Percentiles rank a stretch among this genome's conserved stretches.
phyloP scores from a whole-genome alignment of 495 filamentous ascomycete genomes.

The Xylaria flabelliformis region DNA sequence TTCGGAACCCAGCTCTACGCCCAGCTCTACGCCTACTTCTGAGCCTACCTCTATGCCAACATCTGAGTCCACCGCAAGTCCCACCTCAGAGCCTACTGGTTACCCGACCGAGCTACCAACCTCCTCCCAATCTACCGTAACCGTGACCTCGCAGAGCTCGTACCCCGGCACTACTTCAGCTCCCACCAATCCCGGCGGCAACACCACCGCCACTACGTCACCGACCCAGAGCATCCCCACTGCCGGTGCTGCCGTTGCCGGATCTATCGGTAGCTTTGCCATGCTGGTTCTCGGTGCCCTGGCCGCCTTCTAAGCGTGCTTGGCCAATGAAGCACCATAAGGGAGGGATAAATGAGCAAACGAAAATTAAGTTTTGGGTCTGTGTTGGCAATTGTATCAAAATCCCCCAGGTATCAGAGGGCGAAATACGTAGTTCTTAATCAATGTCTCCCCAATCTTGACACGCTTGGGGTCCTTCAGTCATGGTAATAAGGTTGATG shows the following conservation, averaged over 20 bases:
- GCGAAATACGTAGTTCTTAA: not conserved
- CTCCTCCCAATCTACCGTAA: not conserved
- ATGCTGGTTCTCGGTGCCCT: constrained; percentile 38
- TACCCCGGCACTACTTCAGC: constrained; percentile 13
- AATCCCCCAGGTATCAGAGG: not conserved
- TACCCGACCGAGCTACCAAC: constrained; percentile 13
- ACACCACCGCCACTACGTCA: not conserved
- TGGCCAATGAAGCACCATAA: no score
- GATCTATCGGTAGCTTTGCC: constrained; percentile 34
- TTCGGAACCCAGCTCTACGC: constrained; percentile 3
- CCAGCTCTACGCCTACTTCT: not conserved
- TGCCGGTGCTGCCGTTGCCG: constrained; percentile 34
- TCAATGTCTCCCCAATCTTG: constrained; percentile 14
- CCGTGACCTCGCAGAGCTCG: constrained; percentile 14
- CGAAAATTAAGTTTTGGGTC: not conserved
- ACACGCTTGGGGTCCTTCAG: not conserved
- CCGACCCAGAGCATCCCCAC: constrained; percentile 24
- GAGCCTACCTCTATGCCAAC: not conserved
- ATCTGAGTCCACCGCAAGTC: not conserved
- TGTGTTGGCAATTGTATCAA: constrained; percentile 4
- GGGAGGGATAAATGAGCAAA: not conserved
- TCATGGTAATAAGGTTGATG: not conserved
- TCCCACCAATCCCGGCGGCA: constrained; percentile 3
- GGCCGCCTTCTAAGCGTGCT: constrained; percentile 37
- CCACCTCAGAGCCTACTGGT: not conserved